phyloP scores from a whole-genome alignment of 306 rosid genomes.

The Boehmeria nivea region DNA sequence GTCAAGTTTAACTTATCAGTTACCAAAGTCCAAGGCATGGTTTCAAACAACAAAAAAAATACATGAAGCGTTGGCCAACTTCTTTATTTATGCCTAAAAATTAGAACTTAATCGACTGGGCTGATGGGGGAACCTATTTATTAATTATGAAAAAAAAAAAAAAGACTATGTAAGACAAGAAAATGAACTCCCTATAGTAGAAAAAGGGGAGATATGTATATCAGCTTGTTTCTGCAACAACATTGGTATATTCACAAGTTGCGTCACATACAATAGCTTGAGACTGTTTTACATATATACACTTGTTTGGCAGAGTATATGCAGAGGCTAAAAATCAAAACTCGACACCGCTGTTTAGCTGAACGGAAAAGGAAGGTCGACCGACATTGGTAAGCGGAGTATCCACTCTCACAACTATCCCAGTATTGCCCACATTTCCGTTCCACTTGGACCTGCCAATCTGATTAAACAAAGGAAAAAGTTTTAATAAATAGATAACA shows the following conservation, averaged over 20 bases:
- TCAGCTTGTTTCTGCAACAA: conserved; percentile 10
- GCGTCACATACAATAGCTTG: conserved; percentile 17
- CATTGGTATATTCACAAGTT: conserved; percentile 15
- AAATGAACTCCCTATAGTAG: not conserved
- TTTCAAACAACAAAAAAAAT: no score
- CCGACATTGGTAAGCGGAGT: conserved; percentile 66
- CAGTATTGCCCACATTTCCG: conserved; percentile 86
- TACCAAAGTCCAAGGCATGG: no score
- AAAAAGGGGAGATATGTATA: conserved; percentile 14
- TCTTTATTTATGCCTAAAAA: no score
- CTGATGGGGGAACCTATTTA: no score
- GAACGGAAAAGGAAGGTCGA: conserved; percentile 75
- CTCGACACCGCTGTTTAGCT: conserved; percentile 84
- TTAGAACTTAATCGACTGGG: no score
- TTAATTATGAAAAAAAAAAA: no score
- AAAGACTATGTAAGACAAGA: no score
- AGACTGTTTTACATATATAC: conserved; percentile 55
- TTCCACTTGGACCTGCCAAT: conserved; percentile 97
- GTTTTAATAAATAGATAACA: conserved; percentile 1
- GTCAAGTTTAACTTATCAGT: no score
- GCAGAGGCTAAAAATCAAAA: conserved; percentile 50
- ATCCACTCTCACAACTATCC: conserved; percentile 71
- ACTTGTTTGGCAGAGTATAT: conserved; percentile 35
- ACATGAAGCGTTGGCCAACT: no score
- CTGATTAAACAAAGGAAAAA: conserved; percentile 32